Conservation (phyloP, 371 early-diverging fungal species). For the Mucor lusitanicus region DNA sequence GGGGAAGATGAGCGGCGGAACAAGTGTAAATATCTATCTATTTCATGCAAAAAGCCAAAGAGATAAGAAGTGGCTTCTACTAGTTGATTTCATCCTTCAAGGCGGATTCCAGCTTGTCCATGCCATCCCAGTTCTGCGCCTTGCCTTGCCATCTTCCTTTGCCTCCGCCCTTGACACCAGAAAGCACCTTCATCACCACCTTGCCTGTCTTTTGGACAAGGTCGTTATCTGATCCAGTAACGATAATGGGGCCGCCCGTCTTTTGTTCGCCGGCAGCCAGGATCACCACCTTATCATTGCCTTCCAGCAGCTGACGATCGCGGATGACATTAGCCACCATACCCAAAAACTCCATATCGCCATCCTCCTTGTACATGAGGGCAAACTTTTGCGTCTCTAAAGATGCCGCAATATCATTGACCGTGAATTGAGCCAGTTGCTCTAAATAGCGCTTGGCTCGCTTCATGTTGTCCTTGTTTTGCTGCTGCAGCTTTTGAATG, state of each 20-base stretch:
- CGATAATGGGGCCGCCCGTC: slow-evolving; percentile 57
- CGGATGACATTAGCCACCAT: slow-evolving; percentile 14
- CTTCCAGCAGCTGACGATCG: slow-evolving; percentile 30
- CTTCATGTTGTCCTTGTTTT: slow-evolving; percentile 42
- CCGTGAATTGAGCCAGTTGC: slow-evolving; percentile 52
- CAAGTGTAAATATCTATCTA: background rate
- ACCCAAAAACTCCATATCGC: slow-evolving; percentile 60
- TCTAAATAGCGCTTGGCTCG: slow-evolving; percentile 48
- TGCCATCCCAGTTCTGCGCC: slow-evolving; percentile 56
- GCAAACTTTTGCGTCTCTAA: slow-evolving; percentile 32
- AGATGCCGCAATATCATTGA: slow-evolving; percentile 34
- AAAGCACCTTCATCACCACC: slow-evolving; percentile 32
- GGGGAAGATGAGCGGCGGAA: background rate
- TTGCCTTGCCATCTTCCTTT: slow-evolving; percentile 73
- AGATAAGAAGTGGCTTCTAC: background rate
- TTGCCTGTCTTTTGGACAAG: slow-evolving; percentile 50
- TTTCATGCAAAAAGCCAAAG: background rate
- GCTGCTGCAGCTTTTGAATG: slow-evolving; percentile 46
- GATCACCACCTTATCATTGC: slow-evolving; percentile 35
- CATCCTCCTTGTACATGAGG: slow-evolving; percentile 60
- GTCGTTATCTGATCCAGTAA: slow-evolving; percentile 47
- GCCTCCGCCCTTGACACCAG: slow-evolving; percentile 64
- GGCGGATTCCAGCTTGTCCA: slow-evolving; percentile 30
- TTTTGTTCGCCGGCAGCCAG: slow-evolving; percentile 53
- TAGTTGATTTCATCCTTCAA: slow-evolving; percentile 7